Evolutionary conservation across 2,329 filamentous ascomycete species (phyloP).

Genomic region (Talaromyces sp.): DNA sequence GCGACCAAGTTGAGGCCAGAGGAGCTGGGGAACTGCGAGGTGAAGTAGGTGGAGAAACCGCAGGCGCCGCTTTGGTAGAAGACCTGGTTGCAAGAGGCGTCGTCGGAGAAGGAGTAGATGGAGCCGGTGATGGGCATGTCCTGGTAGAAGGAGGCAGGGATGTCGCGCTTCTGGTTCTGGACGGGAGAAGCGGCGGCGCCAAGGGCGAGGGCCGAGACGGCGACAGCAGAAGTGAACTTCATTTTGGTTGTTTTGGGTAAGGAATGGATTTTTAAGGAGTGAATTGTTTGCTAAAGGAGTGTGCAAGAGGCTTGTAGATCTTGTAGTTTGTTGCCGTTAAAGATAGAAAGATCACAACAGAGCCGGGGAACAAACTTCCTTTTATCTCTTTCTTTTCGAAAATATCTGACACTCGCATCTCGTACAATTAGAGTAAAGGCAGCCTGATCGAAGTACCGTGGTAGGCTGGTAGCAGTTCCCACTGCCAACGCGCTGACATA

Average conservation of each 20-base stretch:
- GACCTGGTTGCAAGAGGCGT: slow-evolving; percentile 5
- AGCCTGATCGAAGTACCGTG: no score
- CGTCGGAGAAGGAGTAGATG: slow-evolving; percentile 2
- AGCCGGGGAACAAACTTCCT: not conserved
- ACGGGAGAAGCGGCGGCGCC: slow-evolving; percentile 1
- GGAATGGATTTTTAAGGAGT: not conserved
- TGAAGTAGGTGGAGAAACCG: slow-evolving; percentile 9
- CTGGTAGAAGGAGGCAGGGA: slow-evolving; percentile 8
- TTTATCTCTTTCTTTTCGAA: not conserved
- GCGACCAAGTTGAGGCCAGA: not conserved
- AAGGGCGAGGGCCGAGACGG: slow-evolving; percentile 2
- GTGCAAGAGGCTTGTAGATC: not conserved
- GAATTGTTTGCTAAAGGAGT: not conserved
- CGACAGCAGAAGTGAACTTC: slow-evolving; percentile 3
- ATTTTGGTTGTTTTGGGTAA: not conserved
- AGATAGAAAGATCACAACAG: not conserved
- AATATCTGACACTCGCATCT: not conserved
- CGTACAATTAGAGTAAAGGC: not conserved
- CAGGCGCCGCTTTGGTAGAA: slow-evolving; percentile 7
- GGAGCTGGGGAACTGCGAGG: slow-evolving; percentile 5
- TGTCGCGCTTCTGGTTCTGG: slow-evolving; percentile 3
- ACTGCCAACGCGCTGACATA: not conserved
- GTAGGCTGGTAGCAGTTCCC: no score
- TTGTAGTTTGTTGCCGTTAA: not conserved
- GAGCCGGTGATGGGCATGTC: slow-evolving; percentile 5